phyloP scores from a whole-genome alignment of 768 basidiomycete genomes.

The Crassisporium funariophilum region DNA sequence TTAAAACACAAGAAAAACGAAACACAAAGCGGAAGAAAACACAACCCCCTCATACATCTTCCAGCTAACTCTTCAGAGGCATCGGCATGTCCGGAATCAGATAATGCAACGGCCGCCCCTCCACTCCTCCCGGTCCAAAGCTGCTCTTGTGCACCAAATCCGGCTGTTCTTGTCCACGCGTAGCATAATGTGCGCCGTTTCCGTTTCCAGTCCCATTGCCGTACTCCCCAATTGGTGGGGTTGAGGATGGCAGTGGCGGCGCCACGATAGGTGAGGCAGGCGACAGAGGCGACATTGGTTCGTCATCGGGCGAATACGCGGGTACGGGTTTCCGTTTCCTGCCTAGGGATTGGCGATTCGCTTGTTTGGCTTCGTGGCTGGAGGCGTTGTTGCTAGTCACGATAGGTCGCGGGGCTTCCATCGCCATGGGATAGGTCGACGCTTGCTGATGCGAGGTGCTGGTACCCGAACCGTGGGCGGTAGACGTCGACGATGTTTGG shows the following conservation, averaged over 20 bases:
- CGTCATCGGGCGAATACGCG: constrained; percentile 39
- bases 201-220: constrained; percentile 7
- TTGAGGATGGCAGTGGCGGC: constrained; percentile 5
- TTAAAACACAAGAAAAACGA: neutral
- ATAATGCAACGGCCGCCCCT: constrained; percentile 51
- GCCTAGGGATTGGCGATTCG: constrained; percentile 27
- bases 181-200: constrained; percentile 27
- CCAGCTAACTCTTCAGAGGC: constrained; percentile 18
- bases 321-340: constrained; percentile 61
- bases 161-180: constrained; percentile 22
- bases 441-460: constrained; percentile 13
- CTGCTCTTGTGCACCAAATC: constrained; percentile 43
- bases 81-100: constrained; percentile 61
- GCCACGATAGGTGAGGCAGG: constrained; percentile 14
- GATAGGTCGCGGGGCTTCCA: neutral
- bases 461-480: too few relatives aligned
- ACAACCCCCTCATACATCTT: too few relatives aligned
- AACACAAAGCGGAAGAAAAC: neutral
- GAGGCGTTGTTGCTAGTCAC: constrained; percentile 24
- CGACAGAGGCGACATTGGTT: constrained; percentile 15
- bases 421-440: constrained; percentile 5
- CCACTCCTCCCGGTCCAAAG: constrained; percentile 42
- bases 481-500: constrained; percentile 9
- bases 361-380: constrained; percentile 16
- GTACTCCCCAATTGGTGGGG: neutral